Evolutionary conservation across 345 rosid species (phyloP).

Genomic region (Bruguiera parviflora): DNA sequence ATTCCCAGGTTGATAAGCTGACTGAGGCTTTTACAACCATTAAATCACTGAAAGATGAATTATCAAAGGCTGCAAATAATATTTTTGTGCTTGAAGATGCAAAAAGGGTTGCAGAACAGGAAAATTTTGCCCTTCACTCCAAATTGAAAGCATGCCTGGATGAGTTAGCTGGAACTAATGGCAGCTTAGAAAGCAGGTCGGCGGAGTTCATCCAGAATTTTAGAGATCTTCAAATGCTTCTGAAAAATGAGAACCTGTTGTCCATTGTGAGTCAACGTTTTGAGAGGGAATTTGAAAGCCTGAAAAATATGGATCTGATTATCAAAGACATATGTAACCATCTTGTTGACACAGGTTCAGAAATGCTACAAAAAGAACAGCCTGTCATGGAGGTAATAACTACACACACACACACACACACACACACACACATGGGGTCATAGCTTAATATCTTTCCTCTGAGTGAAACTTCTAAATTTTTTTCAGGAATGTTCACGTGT

Average conservation of each 20-base stretch:
- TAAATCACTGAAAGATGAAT: conserved; percentile 56
- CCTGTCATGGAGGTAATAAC: conserved; percentile 45
- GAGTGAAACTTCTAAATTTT: conserved; percentile 1
- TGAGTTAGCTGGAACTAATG: conserved; percentile 67
- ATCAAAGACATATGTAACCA: conserved; percentile 40
- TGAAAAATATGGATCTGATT: conserved; percentile 56
- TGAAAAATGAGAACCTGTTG: conserved; percentile 51
- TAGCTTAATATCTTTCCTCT: conserved; percentile 15
- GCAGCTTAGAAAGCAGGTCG: conserved; percentile 49
- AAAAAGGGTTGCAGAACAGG: conserved; percentile 52
- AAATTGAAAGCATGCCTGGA: conserved; percentile 72
- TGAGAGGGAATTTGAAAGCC: conserved; percentile 44
- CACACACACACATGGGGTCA: too few relatives aligned
- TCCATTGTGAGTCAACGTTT: conserved; percentile 50
- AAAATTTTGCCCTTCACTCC: conserved; percentile 55
- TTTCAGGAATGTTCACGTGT: conserved; percentile 46
- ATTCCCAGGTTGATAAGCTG: conserved; percentile 43
- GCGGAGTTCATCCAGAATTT: conserved; percentile 51
- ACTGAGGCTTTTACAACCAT: conserved; percentile 48
- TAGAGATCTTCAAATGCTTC: conserved; percentile 47
- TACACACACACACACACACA: background rate
- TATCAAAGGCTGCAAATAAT: conserved; percentile 48
- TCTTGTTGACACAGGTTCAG: conserved; percentile 29
- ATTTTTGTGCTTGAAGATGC: conserved; percentile 55
- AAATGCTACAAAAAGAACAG: conserved; percentile 26